Evolutionary conservation across 371 early-diverging fungal species (phyloP), one percentile per base, ranked within the genome.

Genomic region (Blastocladiella emersonii): DNA sequence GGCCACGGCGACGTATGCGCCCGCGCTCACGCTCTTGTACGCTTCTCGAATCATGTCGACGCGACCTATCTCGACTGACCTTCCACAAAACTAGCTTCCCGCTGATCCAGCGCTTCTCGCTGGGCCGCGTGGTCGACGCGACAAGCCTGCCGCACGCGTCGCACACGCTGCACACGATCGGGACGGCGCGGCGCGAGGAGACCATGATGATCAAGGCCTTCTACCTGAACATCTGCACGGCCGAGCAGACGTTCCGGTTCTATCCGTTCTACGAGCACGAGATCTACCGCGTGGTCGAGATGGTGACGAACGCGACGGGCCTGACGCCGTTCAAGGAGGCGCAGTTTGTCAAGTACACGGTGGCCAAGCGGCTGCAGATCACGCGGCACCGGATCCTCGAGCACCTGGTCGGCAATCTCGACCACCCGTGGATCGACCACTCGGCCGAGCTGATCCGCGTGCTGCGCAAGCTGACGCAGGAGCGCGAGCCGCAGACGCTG

Each of bases 201-300:
- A 41, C 57, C 13, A 23, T 13, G 1, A 43, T 19, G 35, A 36
- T 35, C 30, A 36, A 60, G 55, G 36, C 62, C n/a, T 61, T 43
- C 49, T 61, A 61, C 49, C 19, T 64, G 10, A 43, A 23, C 35
- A 41, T 61, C 3, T 63, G 34, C 43, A 64, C 65, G 13, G 32
- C 30, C 1, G 39, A 65, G 51, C 68, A 71, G 44, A 66, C 64
- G 8, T 75, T 65, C 63, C 66, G 66, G 62, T 67, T 75, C 57
- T 75, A 68, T 45, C 75, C 75, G 0, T 65, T 73, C 56, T 57
- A 36, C 36, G 69, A 63, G 27, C 61, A 71, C 23, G 73, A 75
- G 53, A 59, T 64, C 32, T 34, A 41, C 30, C 48, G 63, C 17
- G 57, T 71, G 39, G 49, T 66, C 27, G 34, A 63, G 23, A 56